Evolutionary conservation across 306 rosid genomes (phyloP).

Genomic region (Glycine tomentella): DNA sequence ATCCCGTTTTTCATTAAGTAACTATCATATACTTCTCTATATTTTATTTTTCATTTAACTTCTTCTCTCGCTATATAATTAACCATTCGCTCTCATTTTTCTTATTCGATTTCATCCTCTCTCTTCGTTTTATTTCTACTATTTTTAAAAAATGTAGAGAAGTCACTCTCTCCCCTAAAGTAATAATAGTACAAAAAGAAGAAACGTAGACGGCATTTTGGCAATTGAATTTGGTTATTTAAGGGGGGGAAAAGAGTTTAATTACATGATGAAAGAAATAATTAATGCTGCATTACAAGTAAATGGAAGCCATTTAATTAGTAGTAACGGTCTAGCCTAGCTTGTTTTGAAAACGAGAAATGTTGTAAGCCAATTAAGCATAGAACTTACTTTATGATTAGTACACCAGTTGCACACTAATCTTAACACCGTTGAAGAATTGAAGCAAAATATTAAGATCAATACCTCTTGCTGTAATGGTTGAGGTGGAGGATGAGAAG

Average conservation of each 20-base stretch:
- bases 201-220: background rate
- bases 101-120: background rate
- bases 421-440: background rate
- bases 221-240: background rate
- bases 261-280: background rate
- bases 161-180: background rate
- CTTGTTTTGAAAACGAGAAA: background rate
- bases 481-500: conserved; percentile 35
- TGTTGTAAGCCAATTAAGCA: background rate
- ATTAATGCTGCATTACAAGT: background rate
- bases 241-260: background rate
- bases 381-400: background rate
- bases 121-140: background rate
- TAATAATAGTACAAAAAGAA: background rate
- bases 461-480: conserved; percentile 53
- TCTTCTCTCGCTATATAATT: background rate
- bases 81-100: background rate
- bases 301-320: background rate
- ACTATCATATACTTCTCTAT: background rate
- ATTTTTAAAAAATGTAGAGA: background rate
- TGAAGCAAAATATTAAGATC: background rate
- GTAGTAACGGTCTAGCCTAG: background rate
- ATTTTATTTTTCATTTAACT: background rate
- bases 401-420: background rate
- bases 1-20: background rate